Evolutionary conservation across 2,329 filamentous ascomycete species (phyloP).

Genomic region (Fusarium burgessii): DNA sequence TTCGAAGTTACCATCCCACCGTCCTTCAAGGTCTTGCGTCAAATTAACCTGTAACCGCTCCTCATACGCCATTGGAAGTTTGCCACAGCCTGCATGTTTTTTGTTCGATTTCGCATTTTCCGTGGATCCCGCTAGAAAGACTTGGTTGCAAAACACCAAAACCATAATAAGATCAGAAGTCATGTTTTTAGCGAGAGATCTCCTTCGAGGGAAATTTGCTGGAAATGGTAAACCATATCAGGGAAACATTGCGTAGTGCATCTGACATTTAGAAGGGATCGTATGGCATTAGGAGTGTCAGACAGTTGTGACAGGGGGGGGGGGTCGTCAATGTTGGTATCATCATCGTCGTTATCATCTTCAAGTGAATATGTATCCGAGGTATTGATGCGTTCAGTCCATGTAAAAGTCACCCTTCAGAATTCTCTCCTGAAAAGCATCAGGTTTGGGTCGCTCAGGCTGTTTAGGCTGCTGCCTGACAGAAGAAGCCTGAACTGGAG

Average conservation of each 20-base stretch:
- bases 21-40: constrained; percentile 15
- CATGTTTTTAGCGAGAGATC: constrained; percentile 34
- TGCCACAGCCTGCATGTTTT: constrained; percentile 29
- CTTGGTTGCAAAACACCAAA: constrained; percentile 35
- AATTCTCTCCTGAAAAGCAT: constrained; percentile 96
- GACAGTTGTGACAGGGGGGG: constrained; percentile 21
- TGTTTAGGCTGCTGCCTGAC: constrained; percentile 54
- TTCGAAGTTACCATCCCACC: constrained; percentile 16
- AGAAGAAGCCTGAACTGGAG: constrained; percentile 63
- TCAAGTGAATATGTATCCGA: constrained; percentile 18
- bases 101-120: constrained; percentile 28
- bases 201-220: constrained; percentile 28
- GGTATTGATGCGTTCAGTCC: constrained; percentile 71
- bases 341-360: constrained; percentile 41
- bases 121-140: constrained; percentile 18
- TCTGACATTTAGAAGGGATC: constrained; percentile 9
- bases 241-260: constrained; percentile 26
- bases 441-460: constrained; percentile 75
- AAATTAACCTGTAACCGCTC: constrained; percentile 17
- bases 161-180: constrained; percentile 22
- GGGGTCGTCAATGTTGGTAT: constrained; percentile 29
- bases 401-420: constrained; percentile 98
- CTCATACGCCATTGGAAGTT: constrained; percentile 29
- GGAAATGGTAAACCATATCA: constrained; percentile 21
- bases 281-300: constrained; percentile 26